Percentiles rank a stretch among this genome's conserved stretches.
These are phyloP conservation scores for Bothriochloa decipiens DNA, from an alignment of 176 grass and related monocot species.

Conservation along the genomic window DNA sequence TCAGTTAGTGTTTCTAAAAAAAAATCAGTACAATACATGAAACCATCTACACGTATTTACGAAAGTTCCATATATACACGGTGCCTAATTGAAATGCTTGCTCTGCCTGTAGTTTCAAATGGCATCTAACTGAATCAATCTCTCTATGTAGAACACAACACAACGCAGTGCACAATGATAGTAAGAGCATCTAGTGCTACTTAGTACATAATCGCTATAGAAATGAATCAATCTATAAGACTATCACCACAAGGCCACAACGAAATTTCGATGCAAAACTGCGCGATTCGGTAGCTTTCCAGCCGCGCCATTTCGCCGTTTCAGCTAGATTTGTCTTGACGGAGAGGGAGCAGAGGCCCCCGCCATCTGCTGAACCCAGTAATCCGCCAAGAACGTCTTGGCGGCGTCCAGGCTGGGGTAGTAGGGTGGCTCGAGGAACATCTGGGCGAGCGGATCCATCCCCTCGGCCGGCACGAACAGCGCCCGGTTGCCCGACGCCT, in stretches of 20 bases:
- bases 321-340: constrained; percentile 42
- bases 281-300: not conserved
- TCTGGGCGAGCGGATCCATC: constrained; percentile 65
- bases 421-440: constrained; percentile 94
- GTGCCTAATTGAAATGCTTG: not conserved
- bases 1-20: too few species aligned
- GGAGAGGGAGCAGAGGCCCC: constrained; percentile 43
- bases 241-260: not conserved
- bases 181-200: not conserved
- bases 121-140: constrained; percentile 12
- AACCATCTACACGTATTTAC: not conserved
- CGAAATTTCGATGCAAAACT: not conserved
- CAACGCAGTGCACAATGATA: not conserved
- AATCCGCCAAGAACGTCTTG: constrained; percentile 87
- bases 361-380: constrained; percentile 63
- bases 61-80: not conserved
- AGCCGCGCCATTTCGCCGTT: not conserved
- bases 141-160: not conserved
- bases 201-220: not conserved
- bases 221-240: constrained; percentile 30
- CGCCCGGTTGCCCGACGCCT: constrained; percentile 61
- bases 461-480: constrained; percentile 67
- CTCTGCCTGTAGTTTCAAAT: not conserved
- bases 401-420: constrained; percentile 96
- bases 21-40: not conserved